Evolutionary conservation across 257 asterid genomes (phyloP), one percentile per base, ranked within the genome.

Genomic region (Nemophila menziesii): DNA sequence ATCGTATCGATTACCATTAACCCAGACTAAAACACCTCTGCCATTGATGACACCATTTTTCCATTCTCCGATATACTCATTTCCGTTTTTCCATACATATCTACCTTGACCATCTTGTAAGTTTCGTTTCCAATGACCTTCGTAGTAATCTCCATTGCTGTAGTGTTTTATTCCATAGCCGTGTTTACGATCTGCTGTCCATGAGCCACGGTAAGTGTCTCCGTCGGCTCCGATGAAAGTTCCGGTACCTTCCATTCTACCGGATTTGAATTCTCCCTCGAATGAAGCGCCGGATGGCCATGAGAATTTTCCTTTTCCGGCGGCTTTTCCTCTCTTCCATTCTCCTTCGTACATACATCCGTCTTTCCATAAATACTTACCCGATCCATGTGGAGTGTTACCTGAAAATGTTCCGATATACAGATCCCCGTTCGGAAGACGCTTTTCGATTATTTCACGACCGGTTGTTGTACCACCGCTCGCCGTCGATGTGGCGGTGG

Each of bases 261-360:
- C 96, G 26, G 83, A 76, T 68, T 63, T 81, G 58, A 90, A 90
- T 27, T 90, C 92, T 0, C 99, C 99, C 42, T 74, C 92, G 38
- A 68, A 90, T 8, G 82, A 79, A 15, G 99, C 96, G 1, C 99
- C 96, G 0, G 94, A 85, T 2, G 99, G 94, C 99, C 99, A 90
- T 0, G 99, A 90, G 38, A 90, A 74, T 55, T 68, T 85, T 1
- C 99, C 99, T 39, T 62, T 79, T 0, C 99, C 99, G 2, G 75
- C 70, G 23, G 94, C 94, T 33, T 79, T 90, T 39, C 99, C 99
- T 60, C 76, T 75, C 67, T 74, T 85, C 99, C 99, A 90, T 43
- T 79, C 93, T 4, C 99, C 99, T 54, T 77, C 94, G 37, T 85
- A 90, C 94, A 86, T 86, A 58, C 96, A 86, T 39, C 94, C 94